phyloP scores from a whole-genome alignment of 352 stramenopile genomes.

The Globisporangium lucens region DNA sequence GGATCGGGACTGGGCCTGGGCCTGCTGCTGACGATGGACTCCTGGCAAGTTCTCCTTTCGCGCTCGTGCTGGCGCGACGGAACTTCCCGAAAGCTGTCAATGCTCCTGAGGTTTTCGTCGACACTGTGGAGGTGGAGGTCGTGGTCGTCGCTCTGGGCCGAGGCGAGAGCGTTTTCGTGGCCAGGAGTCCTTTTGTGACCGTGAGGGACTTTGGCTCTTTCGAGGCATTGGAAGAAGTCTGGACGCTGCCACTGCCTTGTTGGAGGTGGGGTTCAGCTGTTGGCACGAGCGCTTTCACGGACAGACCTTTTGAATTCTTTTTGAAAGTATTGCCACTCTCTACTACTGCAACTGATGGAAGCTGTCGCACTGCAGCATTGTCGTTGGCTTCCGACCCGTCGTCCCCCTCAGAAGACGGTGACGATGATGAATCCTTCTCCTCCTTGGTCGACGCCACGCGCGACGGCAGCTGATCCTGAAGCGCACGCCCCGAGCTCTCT shows the following conservation, averaged over 20 bases:
- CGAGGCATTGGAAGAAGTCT: neutral
- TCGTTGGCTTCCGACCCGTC: neutral
- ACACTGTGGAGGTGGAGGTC: neutral
- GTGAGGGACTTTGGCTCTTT: constrained; percentile 15
- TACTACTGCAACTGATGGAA: neutral
- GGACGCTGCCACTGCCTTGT: neutral
- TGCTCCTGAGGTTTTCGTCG: neutral
- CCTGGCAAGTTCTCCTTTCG: neutral
- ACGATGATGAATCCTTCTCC: constrained; percentile 6
- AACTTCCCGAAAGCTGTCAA: constrained; percentile 52
- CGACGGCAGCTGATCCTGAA: neutral
- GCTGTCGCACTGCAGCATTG: neutral
- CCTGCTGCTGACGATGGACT: neutral
- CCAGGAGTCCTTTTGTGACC: constrained; percentile 9
- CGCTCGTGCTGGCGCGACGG: constrained; percentile 32
- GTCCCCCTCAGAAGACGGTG: constrained; percentile 6
- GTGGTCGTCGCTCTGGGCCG: neutral
- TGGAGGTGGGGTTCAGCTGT: neutral
- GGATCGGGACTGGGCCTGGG: neutral
- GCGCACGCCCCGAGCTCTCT: neutral
- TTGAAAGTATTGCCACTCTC: neutral
- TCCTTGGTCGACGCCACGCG: constrained; percentile 10
- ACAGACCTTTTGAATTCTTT: neutral
- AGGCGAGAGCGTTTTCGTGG: constrained; percentile 6
- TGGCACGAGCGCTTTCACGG: constrained; percentile 4